Evolutionary conservation across 2,329 filamentous ascomycete species (phyloP), one percentile per base, ranked within the genome.

Genomic region (Diaporthe sp.): DNA sequence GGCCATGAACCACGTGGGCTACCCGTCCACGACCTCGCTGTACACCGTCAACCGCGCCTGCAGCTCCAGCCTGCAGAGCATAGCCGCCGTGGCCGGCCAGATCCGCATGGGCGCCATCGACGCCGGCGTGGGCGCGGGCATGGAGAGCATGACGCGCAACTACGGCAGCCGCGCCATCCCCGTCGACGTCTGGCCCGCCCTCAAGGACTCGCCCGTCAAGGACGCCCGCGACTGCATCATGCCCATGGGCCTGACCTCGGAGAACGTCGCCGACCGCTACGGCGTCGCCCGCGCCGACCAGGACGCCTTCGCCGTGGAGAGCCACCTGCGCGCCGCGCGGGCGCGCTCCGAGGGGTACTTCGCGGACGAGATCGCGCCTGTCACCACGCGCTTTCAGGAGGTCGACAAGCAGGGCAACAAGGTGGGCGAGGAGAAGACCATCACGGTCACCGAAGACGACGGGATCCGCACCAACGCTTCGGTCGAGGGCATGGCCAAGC

Each of bases 111-210:
- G 94, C 1, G 89, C 91, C 79, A 93, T 96, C 70, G 90, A 92
- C 77, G 88, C 89, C 0, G 96, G 95, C 76, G 91, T 98, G 77
- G 96, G 92, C 13, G 96, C 94, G 2, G 96, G 96, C 42, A 98
- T 97, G 94, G 96, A 98, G 89, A 96, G 94, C 86, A 98, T 98
- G 96, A 98, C 95, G 78, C 87, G 93, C 78, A 98, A 98, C 85
- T 98, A 98, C 84, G 95, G 93, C 70, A 91, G 88, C 37, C 88
- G 92, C 74, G 96, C 96, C n/a, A 97, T 98, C 58, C 96, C 96
- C 0, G 92, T 92, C 0, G 91, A 95, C 77, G 85, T 95, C 15
- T 98, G 95, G 95, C 92, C 93, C 0, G 92, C 90, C 70, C 86
- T 98, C 76, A 90, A 87, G 79, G 89, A 93, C 1, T 92, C 89